Percentiles rank a stretch among this genome's conserved stretches.
Evolutionary conservation across 306 rosid species (phyloP).

Genomic region (Sophora flavescens): DNA sequence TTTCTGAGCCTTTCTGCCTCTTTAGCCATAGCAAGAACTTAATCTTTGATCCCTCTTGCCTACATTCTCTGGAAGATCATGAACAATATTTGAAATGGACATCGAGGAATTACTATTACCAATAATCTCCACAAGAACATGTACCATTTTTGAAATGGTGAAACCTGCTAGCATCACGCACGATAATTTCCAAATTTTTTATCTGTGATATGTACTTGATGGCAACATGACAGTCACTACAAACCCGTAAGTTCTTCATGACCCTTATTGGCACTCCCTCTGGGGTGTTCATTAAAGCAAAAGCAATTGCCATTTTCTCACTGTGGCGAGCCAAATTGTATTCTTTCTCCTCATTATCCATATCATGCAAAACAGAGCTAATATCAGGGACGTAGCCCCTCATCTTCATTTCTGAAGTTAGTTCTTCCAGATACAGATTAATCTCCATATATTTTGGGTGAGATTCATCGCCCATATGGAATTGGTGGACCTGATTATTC

Average conservation of each 20-base stretch:
- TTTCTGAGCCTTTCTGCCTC: not conserved
- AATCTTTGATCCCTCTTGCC: slow-evolving; percentile 43
- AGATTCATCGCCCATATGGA: slow-evolving; percentile 64
- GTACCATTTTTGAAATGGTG: slow-evolving; percentile 86
- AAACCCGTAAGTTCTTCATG: slow-evolving; percentile 86
- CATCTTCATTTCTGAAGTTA: slow-evolving; percentile 76
- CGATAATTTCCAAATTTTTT: slow-evolving; percentile 65
- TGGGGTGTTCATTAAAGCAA: slow-evolving; percentile 73
- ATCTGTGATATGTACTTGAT: slow-evolving; percentile 75
- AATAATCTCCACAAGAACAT: slow-evolving; percentile 91
- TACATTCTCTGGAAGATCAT: slow-evolving; percentile 9
- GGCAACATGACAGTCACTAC: slow-evolving; percentile 84
- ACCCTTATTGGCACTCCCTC: slow-evolving; percentile 71
- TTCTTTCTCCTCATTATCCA: slow-evolving; percentile 93
- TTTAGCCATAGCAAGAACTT: slow-evolving; percentile 11
- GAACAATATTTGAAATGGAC: slow-evolving; percentile 34
- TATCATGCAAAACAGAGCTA: slow-evolving; percentile 77
- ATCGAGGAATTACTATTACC: slow-evolving; percentile 53
- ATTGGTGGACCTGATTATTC: slow-evolving; percentile 76
- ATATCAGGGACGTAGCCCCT: slow-evolving; percentile 83
- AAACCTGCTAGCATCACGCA: slow-evolving; percentile 83
- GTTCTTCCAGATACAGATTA: slow-evolving; percentile 73
- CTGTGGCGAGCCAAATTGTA: slow-evolving; percentile 77
- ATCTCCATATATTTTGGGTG: slow-evolving; percentile 66
- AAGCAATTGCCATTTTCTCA: slow-evolving; percentile 89